Conservation (phyloP, 176 grass and related monocot species). For the Aegilops umbellulata region DNA sequence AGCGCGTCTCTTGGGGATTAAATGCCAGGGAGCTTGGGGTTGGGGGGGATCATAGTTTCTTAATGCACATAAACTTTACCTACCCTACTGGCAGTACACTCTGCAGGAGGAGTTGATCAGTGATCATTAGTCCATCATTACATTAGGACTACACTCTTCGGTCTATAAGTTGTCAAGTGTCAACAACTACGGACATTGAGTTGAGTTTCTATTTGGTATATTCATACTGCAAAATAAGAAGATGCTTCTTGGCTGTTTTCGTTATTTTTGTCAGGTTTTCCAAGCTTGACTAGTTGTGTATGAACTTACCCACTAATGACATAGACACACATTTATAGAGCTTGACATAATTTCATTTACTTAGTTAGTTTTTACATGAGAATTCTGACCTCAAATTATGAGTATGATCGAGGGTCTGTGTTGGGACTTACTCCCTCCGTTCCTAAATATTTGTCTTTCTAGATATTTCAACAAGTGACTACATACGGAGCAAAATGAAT, state of each 20-base stretch:
- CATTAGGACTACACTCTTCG: not conserved
- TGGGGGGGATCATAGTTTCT: not conserved
- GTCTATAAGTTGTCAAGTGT: not conserved
- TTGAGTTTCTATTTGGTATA: not conserved
- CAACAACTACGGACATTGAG: not conserved
- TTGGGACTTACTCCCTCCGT: no score
- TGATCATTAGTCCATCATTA: not conserved
- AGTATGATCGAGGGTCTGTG: not conserved
- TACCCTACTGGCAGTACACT: not conserved
- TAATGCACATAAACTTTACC: constrained; percentile 5
- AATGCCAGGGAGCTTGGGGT: constrained; percentile 16
- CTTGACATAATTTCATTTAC: not conserved
- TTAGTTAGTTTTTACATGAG: not conserved
- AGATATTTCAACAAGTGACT: no score
- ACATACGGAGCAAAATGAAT: no score
- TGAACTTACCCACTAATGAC: no score
- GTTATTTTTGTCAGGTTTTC: not conserved
- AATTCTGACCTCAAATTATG: not conserved
- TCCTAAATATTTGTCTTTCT: no score
- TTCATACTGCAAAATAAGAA: not conserved
- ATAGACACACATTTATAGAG: not conserved
- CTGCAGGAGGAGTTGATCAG: not conserved
- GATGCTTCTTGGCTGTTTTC: no score
- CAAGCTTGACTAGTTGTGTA: not conserved
- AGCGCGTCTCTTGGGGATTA: not conserved